Conservation (phyloP, 495 filamentous ascomycete species). For the Geopyxis carbonaria region DNA sequence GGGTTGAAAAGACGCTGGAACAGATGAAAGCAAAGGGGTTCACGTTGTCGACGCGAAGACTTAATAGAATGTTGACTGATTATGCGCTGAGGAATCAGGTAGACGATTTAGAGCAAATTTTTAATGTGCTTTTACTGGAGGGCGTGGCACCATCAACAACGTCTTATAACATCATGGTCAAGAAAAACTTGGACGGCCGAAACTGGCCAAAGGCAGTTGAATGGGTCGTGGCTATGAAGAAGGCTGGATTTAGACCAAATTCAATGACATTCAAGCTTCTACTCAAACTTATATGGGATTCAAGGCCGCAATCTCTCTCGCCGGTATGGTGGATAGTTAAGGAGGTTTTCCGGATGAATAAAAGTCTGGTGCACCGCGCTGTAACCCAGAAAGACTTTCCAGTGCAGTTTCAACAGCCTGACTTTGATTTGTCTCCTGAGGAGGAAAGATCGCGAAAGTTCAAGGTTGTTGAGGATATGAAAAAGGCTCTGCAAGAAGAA, state of each 20-base stretch:
- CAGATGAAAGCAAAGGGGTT: constrained; percentile 15
- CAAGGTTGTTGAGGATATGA: neutral
- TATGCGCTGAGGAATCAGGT: no score
- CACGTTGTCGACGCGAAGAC: constrained; percentile 11
- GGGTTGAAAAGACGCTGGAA: constrained; percentile 13
- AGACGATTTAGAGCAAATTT: constrained; percentile 13
- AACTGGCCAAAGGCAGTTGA: constrained; percentile 6
- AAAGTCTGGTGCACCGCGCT: neutral
- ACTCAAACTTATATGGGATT: constrained; percentile 13
- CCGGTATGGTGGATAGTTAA: neutral
- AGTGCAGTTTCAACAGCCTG: neutral
- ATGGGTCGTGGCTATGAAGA: constrained; percentile 14
- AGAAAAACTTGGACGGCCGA: constrained; percentile 8
- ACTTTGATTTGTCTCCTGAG: neutral
- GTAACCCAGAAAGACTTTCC: neutral
- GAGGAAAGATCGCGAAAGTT: neutral
- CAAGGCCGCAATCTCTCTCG: constrained; percentile 6
- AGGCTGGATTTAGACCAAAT: constrained; percentile 14
- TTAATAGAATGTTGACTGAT: constrained; percentile 16
- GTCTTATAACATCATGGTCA: constrained; percentile 23
- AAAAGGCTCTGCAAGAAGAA: neutral
- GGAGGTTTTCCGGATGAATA: neutral
- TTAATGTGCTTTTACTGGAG: constrained; percentile 12
- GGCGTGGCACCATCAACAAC: constrained; percentile 8
- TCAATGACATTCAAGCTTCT: constrained; percentile 19